Base-by-base conservation (phyloP, 306 rosid genomes). In the Vigna trinervia region DNA sequence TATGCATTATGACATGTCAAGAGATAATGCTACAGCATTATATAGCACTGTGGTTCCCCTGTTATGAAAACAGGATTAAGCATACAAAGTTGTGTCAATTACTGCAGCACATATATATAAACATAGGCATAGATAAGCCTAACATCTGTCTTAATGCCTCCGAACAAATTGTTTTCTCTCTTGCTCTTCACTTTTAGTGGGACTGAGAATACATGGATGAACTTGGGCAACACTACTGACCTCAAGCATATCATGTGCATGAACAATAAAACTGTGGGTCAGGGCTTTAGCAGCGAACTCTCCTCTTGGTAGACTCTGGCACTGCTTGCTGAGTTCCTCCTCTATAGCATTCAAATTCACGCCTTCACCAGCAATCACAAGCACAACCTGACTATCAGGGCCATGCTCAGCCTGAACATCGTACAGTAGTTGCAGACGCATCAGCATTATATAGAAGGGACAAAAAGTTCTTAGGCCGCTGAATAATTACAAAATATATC, bases 381-480 rank as follows among this genome's bases (percentile, higher is more conserved):
- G 97, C 86, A 93, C 98, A 69, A 91, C 98, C 81, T 93, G 98
- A 87, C 96, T 93, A 77, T 93, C 98, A 75, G 98, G 98, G 71
- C 98, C 96, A 79, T 93, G 98, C 85, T 93, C 98, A 32, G 98
- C 98, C 98, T 93, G 93, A 81, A 82, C 84, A 73, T 69, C 19
- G 52, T 8, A 62, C 52, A 71, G 63, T 75, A 56, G 82, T 65
- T 74, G 75, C 5, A 63, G 46, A 62, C 2, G 17, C 54, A 73
- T 84, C 41, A 38, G 67, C 34, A 28, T 47, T 19, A 59, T 62
- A 26, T 41, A 73, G 34, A 74, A 63, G 56, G 41, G 57, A 10
- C 69, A 60, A 78, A 64, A 26, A 0, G 67, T 22, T 72, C 66
- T 41, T 36, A 39, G 17, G 22, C 12, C 5, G 28, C 41, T 22